These are phyloP conservation scores for Phaeolepiota aurea DNA, from an alignment of 768 basidiomycete genomes.

Conservation along the genomic window DNA sequence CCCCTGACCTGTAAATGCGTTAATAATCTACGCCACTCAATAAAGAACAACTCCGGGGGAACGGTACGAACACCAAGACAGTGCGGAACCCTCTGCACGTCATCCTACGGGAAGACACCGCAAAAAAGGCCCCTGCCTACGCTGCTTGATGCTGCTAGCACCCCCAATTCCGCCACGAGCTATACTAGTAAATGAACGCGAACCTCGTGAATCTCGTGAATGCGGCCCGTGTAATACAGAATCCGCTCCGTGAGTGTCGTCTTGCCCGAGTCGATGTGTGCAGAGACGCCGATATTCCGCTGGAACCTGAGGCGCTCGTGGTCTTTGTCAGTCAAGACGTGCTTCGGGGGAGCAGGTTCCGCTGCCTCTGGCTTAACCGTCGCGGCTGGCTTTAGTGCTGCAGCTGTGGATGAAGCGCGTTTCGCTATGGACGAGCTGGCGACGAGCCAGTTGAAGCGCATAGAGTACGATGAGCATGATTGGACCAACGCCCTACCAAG, in stretches of 20 bases:
- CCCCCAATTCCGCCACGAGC: conserved; percentile 10
- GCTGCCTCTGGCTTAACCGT: conserved; percentile 24
- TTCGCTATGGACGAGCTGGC: conserved; percentile 8
- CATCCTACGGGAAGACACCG: too few species aligned
- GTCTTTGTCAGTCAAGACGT: conserved; percentile 59
- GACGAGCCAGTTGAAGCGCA: conserved; percentile 11
- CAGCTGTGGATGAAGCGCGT: conserved; percentile 32
- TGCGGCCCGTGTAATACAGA: conserved; percentile 92
- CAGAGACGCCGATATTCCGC: conserved; percentile 93
- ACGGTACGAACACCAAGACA: conserved; percentile 7
- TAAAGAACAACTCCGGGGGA: neutral
- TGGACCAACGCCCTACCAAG: conserved; percentile 17
- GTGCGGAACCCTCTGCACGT: neutral
- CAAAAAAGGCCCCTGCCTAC: neutral
- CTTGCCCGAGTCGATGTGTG: conserved; percentile 96
- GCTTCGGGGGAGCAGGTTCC: conserved; percentile 19
- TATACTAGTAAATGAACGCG: conserved; percentile 16
- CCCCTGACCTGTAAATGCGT: conserved; percentile 66
- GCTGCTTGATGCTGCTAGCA: neutral
- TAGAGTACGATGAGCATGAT: conserved; percentile 12
- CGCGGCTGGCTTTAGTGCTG: conserved; percentile 32
- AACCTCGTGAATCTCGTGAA: conserved; percentile 95
- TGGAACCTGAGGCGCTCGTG: conserved; percentile 58
- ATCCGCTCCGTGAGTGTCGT: conserved; percentile 96
- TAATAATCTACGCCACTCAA: conserved; percentile 6